Percentiles rank a stretch among this genome's conserved stretches.
Evolutionary conservation across 192 early-diverging fungal species (phyloP).

Genomic region (Phlyctochytrium arcticum): DNA sequence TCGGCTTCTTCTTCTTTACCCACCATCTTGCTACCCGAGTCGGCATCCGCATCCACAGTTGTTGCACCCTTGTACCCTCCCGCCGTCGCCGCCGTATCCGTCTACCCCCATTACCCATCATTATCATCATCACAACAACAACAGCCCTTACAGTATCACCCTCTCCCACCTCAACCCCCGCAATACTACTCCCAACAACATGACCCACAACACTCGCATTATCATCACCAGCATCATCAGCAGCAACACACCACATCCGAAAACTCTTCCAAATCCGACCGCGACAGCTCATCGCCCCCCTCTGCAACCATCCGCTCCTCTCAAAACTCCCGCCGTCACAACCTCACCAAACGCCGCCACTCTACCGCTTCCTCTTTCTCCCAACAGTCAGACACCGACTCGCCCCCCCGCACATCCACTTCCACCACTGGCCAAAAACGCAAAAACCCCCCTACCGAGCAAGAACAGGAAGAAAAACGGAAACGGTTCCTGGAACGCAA

Average conservation of each 20-base stretch:
- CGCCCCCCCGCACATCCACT: neutral
- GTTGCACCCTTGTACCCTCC: too few species aligned
- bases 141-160: neutral
- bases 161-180: neutral
- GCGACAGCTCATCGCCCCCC: too few species aligned
- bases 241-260: too few species aligned
- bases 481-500: conserved; percentile 44
- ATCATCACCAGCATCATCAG: neutral
- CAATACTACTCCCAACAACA: neutral
- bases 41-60: neutral
- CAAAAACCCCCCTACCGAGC: conserved; percentile 1
- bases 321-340: too few species aligned
- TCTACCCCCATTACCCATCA: too few species aligned
- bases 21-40: neutral
- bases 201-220: neutral
- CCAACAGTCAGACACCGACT: neutral
- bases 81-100: too few species aligned
- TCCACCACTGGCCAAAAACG: neutral
- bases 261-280: too few species aligned
- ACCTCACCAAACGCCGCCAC: too few species aligned
- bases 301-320: too few species aligned
- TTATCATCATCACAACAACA: too few species aligned
- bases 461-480: conserved; percentile 34
- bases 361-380: neutral
- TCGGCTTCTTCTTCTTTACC: neutral